Percentiles rank a stretch among this genome's conserved stretches.
phyloP scores from a whole-genome alignment of 2,329 filamentous ascomycete genomes.

The Aphanocladium album region DNA sequence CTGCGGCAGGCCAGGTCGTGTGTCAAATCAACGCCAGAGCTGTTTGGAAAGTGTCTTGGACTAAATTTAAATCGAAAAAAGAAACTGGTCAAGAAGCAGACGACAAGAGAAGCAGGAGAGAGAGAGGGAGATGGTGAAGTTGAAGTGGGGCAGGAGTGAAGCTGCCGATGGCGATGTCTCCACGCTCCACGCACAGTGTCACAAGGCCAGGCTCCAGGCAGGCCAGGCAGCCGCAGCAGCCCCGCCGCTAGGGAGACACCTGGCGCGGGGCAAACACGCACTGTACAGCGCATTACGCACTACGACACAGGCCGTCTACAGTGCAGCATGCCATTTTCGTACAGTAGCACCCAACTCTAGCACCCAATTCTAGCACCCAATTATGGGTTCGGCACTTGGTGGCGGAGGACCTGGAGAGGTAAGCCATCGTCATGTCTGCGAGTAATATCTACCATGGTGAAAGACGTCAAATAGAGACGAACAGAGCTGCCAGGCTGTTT shows the following conservation, averaged over 20 bases:
- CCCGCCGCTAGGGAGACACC: not conserved
- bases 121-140: slow-evolving; percentile 13
- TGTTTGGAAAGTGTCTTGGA: not conserved
- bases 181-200: slow-evolving; percentile 9
- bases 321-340: not conserved
- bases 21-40: not conserved
- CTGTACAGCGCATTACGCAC: not conserved
- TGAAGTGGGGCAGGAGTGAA: slow-evolving; percentile 26
- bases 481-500: too few relatives aligned
- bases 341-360: not conserved
- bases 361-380: too few relatives aligned
- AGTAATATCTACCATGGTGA: not conserved
- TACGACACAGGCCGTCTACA: not conserved
- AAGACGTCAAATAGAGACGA: not conserved
- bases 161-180: slow-evolving; percentile 13
- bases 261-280: not conserved
- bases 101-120: slow-evolving; percentile 16
- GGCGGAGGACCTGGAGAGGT: slow-evolving; percentile 5
- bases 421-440: not conserved
- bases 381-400: not conserved
- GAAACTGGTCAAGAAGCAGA: not conserved
- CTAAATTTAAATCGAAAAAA: slow-evolving; percentile 9
- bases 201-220: slow-evolving; percentile 11
- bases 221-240: slow-evolving; percentile 3
- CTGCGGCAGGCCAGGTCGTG: not conserved